phyloP scores from a whole-genome alignment of 768 basidiomycete species.

The Tricholoma terreum region DNA sequence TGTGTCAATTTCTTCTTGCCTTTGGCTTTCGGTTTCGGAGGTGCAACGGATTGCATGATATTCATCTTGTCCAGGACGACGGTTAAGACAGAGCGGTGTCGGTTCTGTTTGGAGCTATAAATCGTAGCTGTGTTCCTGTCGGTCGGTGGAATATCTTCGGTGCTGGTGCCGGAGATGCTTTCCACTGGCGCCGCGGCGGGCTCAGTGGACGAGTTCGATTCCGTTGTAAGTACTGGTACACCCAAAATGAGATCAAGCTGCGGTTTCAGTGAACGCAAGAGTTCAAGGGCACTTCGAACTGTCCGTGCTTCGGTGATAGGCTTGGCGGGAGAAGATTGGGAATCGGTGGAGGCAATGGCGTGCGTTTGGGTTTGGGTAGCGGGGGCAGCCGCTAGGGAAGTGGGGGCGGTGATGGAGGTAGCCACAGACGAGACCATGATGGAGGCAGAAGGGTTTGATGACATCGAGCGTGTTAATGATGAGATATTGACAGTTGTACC shows the following conservation, averaged over 20 bases:
- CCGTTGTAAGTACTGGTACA: conserved; percentile 3
- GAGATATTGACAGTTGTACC: not conserved
- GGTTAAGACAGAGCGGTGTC: conserved; percentile 8
- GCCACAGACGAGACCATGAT: not conserved
- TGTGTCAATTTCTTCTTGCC: not conserved
- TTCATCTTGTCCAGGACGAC: conserved; percentile 47
- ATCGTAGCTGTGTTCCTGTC: too few species aligned
- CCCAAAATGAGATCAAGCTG: conserved; percentile 40
- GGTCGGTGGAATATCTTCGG: not conserved
- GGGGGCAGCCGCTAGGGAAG: not conserved
- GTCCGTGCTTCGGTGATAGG: conserved; percentile 19
- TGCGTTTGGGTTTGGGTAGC: not conserved
- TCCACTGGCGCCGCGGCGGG: not conserved
- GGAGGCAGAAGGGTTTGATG: not conserved
- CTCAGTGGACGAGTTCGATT: not conserved
- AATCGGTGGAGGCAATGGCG: not conserved
- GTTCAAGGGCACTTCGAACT: conserved; percentile 37
- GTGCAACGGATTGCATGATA: conserved; percentile 34
- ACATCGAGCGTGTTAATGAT: not conserved
- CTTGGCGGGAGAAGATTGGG: not conserved
- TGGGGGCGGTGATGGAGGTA: not conserved
- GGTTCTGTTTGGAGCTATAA: too few species aligned
- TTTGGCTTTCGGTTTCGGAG: not conserved
- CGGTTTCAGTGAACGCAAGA: conserved; percentile 41
- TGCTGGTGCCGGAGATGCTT: not conserved